A percentile compares a stretch with the other conserved stretches of the same genome.
Evolutionary conservation across 106 monocot genomes (phyloP).

Genomic region (Amphibolis antarctica): DNA sequence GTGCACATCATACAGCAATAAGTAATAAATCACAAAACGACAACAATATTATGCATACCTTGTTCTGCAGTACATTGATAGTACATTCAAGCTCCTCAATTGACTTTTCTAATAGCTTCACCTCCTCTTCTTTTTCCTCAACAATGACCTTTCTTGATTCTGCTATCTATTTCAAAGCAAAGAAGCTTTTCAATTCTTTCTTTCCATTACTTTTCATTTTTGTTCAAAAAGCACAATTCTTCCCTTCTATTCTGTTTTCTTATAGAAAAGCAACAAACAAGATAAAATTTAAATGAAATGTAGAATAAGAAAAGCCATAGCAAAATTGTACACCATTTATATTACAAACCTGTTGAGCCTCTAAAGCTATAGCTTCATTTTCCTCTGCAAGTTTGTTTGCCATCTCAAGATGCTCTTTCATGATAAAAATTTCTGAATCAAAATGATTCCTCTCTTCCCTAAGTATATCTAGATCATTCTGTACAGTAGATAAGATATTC

Average conservation of each 20-base stretch:
- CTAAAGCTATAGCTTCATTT: conserved; percentile 76
- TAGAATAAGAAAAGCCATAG: background rate
- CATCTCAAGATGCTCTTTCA: conserved; percentile 66
- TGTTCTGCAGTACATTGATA: conserved; percentile 69
- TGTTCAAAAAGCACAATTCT: too few species aligned
- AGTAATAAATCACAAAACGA: background rate
- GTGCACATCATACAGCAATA: too few species aligned
- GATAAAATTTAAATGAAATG: background rate
- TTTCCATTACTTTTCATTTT: too few species aligned
- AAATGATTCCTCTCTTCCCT: conserved; percentile 31
- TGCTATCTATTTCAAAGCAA: conserved; percentile 40
- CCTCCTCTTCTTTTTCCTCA: conserved; percentile 81
- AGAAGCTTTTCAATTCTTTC: too few species aligned
- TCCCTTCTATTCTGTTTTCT: too few species aligned
- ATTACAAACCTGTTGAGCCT: conserved; percentile 54
- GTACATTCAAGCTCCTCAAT: conserved; percentile 88
- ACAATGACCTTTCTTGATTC: conserved; percentile 49
- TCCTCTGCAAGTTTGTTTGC: conserved; percentile 68
- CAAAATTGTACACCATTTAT: conserved; percentile 1
- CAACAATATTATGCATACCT: conserved; percentile 23
- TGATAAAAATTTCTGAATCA: conserved; percentile 18
- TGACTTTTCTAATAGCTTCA: conserved; percentile 76
- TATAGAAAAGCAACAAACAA: too few species aligned
- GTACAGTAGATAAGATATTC: conserved; percentile 20
- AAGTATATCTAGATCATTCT: conserved; percentile 29